Evolutionary conservation across 73 alveolate genomes (phyloP).

Genomic region (Breviolum minutum): DNA sequence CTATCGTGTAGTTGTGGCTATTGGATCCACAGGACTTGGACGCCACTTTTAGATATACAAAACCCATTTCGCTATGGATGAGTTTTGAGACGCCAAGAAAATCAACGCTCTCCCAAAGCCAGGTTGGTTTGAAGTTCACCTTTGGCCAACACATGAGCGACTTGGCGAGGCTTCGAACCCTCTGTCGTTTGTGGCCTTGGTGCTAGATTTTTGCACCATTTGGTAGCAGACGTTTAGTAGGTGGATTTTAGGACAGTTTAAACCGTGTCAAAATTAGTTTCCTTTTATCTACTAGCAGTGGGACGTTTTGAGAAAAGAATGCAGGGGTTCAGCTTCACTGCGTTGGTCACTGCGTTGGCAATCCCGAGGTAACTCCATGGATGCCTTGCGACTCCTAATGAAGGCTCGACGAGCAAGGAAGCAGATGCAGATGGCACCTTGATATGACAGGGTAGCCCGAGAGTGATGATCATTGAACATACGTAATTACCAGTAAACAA

Average conservation of each 20-base stretch:
- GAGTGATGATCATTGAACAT: too few species aligned
- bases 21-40: background rate
- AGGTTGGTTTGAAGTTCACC: constrained; percentile 90
- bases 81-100: too few species aligned
- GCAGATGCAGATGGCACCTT: background rate
- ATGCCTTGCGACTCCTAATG: constrained; percentile 83
- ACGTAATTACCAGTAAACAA: too few species aligned
- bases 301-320: too few species aligned
- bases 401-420: constrained; percentile 11
- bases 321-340: too few species aligned
- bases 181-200: background rate
- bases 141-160: constrained; percentile 62
- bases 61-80: too few species aligned
- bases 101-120: background rate
- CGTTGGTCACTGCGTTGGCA: background rate
- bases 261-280: background rate
- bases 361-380: constrained; percentile 80
- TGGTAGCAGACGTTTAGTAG: background rate
- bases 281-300: background rate
- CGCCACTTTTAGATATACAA: background rate
- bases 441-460: background rate
- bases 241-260: background rate
- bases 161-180: background rate
- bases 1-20: background rate
- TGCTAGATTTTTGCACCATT: too few species aligned